Conservation (phyloP, 2,329 filamentous ascomycete species). For the Aspergillus sergii region DNA sequence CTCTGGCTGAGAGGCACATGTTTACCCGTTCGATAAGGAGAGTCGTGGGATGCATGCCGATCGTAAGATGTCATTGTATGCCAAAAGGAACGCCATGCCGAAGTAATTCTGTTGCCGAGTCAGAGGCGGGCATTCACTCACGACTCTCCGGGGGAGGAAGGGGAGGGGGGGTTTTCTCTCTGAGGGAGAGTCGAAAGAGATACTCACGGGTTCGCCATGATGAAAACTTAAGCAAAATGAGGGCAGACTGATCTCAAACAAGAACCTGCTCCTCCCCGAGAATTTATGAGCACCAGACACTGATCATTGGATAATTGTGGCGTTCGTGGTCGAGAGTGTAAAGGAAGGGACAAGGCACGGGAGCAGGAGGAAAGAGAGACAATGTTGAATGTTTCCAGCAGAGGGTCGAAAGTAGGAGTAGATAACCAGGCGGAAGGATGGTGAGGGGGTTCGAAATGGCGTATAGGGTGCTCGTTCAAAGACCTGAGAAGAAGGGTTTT, state of each 20-base stretch:
- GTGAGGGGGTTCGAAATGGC: constrained; percentile 17
- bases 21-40: constrained; percentile 85
- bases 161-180: neutral
- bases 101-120: constrained; percentile 58
- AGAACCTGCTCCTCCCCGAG: constrained; percentile 8
- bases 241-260: constrained; percentile 9
- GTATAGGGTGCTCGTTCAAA: constrained; percentile 10
- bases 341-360: neutral
- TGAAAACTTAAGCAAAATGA: constrained; percentile 11
- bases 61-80: constrained; percentile 80
- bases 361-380: constrained; percentile 14
- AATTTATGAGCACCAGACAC: constrained; percentile 14
- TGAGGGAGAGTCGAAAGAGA: constrained; percentile 2
- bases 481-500: neutral
- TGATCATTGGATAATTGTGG: constrained; percentile 19
- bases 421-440: constrained; percentile 10
- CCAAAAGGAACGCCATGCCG: constrained; percentile 88
- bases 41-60: constrained; percentile 90
- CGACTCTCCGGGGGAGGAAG: neutral
- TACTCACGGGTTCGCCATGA: constrained; percentile 28
- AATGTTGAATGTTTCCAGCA: constrained; percentile 4
- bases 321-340: neutral
- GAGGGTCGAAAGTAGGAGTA: constrained; percentile 14
- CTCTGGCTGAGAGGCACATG: constrained; percentile 86
- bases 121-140: neutral